A percentile compares a stretch with the other conserved stretches of the same genome.
Conservation (phyloP, 2,329 filamentous ascomycete genomes). For the Ophiostoma quercus region DNA sequence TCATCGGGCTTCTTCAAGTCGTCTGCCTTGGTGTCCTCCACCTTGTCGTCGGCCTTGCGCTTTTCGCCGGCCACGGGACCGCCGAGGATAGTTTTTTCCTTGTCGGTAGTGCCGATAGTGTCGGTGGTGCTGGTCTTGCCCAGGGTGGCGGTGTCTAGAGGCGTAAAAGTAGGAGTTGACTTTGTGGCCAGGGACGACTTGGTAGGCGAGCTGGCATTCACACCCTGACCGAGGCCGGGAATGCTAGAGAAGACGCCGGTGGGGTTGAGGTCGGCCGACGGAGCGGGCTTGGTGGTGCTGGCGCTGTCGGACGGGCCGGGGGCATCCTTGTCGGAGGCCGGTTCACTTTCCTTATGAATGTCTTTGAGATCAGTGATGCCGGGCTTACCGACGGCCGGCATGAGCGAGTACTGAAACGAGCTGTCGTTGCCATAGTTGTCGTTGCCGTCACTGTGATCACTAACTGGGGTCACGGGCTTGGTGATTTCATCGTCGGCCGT, state of each 20-base stretch:
- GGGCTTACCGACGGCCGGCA: neutral
- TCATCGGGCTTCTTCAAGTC: neutral
- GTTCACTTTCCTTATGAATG: neutral
- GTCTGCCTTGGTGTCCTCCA: constrained; percentile 15
- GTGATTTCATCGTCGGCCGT: constrained; percentile 5
- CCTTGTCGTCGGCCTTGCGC: constrained; percentile 30
- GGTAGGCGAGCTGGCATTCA: neutral
- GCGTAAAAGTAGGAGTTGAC: neutral
- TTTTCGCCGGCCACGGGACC: constrained; percentile 26
- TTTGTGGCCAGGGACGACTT: neutral
- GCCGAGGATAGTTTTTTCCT: neutral
- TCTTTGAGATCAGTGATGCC: neutral
- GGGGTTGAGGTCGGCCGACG: constrained; percentile 6
- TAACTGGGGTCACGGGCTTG: constrained; percentile 21
- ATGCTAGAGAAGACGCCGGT: constrained; percentile 1
- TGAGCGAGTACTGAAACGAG: neutral
- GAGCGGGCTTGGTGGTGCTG: neutral
- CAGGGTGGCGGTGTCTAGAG: neutral
- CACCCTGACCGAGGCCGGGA: neutral
- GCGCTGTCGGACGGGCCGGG: neutral
- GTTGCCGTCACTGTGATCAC: constrained; percentile 10
- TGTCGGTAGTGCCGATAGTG: neutral
- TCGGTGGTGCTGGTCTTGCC: too few species aligned
- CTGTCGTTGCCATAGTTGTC: neutral
- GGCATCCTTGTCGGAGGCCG: neutral